These are phyloP conservation scores for Fusarium mangiferae DNA, from an alignment of 2,329 filamentous ascomycete genomes.

Conservation along the genomic window DNA sequence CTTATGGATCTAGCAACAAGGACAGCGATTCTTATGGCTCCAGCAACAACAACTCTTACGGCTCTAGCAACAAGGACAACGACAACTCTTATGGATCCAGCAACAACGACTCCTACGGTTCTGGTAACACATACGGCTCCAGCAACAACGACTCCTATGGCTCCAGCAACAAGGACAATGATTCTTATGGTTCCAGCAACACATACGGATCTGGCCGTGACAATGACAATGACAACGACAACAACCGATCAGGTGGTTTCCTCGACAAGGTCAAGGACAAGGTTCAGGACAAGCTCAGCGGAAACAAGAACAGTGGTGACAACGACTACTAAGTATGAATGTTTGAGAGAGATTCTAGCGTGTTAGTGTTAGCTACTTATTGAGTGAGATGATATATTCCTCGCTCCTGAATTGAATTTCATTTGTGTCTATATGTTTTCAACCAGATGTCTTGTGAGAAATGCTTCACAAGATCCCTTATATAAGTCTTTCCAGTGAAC, in stretches of 20 bases:
- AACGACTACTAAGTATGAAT: slow-evolving; percentile 37
- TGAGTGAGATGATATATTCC: slow-evolving; percentile 7
- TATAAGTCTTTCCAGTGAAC: too few relatives aligned
- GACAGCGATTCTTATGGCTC: not conserved
- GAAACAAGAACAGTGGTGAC: slow-evolving; percentile 49
- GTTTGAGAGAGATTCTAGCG: slow-evolving; percentile 4
- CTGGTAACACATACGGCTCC: not conserved
- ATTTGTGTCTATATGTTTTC: not conserved
- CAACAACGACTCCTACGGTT: not conserved
- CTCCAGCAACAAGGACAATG: not conserved
- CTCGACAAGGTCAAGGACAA: slow-evolving; percentile 69
- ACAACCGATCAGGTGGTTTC: slow-evolving; percentile 54
- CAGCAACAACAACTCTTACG: not conserved
- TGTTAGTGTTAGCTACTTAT: not conserved
- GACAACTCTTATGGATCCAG: not conserved
- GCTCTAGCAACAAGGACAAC: not conserved
- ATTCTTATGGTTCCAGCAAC: slow-evolving; percentile 9
- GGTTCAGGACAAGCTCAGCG: slow-evolving; percentile 60
- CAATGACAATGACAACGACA: slow-evolving; percentile 2
- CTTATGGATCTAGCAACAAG: slow-evolving; percentile 7
- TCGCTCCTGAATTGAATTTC: slow-evolving; percentile 8
- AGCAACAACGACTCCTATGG: not conserved
- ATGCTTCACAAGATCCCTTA: too few relatives aligned
- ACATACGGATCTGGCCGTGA: slow-evolving; percentile 12
- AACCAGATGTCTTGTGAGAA: not conserved